Evolutionary conservation across 1,139 yeast species (phyloP), one percentile per base, ranked within the genome.

Genomic region (Diutina neorugosa): DNA sequence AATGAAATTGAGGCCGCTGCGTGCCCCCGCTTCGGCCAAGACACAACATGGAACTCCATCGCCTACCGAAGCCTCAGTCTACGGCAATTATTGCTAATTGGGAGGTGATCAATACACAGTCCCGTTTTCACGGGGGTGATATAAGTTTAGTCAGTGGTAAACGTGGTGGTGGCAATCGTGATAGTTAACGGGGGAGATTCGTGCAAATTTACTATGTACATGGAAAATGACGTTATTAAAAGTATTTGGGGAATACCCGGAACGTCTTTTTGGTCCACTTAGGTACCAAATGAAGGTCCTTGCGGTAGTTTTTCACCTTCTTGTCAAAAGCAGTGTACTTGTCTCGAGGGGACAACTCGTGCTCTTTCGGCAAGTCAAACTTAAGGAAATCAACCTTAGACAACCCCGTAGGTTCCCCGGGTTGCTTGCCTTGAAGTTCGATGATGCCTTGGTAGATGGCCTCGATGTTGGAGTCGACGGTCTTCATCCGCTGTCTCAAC

Each of bases 181-280:
- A 31, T 31, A 12, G 12, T 11, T 9, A 31, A 8, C 14, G 37
- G 12, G 16, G n/a, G 37, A 27, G 8, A 27, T 27, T 31, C 37
- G 37, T 31, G 37, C 37, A 11, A 31, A 40, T n/a, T 40, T 46
- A 11, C 50, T 46, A 46, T 46, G 21, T 46, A 46, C 50, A 46
- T 31, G 20, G 43, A 8, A 12, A 8, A 16, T 40, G 20, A 16
- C 8, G 20, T 11, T 18, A 16, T 25, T 75, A 90, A 68, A 84
- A 88, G 66, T 86, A 79, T 58, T 80, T 77, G 51, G 97, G 97
- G 63, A 87, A 86, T 55, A 78, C 81, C 71, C 97, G 82, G 66
- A 85, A 78, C 16, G 96, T 82, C 58, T 81, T 67, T 70, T 86
- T 88, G 54, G 98, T 91, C 95, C 96, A 89, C 63, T 88, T 86